Percentiles rank a stretch among this genome's conserved stretches.
phyloP scores from a whole-genome alignment of 192 early-diverging fungal species.

The Linnemannia elongata region DNA sequence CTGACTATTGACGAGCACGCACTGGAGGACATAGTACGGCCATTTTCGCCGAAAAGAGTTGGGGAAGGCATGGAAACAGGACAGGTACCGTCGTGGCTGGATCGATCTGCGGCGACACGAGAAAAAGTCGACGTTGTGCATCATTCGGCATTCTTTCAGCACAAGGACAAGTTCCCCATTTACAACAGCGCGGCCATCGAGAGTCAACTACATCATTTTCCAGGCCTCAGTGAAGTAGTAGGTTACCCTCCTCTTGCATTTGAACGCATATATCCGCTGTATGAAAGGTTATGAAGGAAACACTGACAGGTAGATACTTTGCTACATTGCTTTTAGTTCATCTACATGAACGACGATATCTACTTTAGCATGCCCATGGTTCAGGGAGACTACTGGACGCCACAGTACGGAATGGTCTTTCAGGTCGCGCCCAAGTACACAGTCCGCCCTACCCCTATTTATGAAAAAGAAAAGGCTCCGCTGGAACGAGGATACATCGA shows the following conservation, averaged over 20 bases:
- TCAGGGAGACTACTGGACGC: slow-evolving; percentile 5
- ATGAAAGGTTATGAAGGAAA: too few relatives aligned
- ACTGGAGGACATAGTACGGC: background rate
- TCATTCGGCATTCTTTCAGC: background rate
- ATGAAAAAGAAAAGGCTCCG: background rate
- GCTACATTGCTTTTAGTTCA: background rate
- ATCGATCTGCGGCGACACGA: background rate
- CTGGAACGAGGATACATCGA: background rate
- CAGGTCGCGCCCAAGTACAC: background rate
- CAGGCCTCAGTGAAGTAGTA: background rate
- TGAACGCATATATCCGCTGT: too few relatives aligned
- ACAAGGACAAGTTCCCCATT: background rate
- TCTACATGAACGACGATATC: slow-evolving; percentile 8
- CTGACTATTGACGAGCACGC: too few relatives aligned
- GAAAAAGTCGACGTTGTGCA: background rate
- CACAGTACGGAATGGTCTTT: slow-evolving; percentile 11
- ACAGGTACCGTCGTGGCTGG: background rate
- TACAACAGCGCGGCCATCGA: background rate
- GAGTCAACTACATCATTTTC: background rate
- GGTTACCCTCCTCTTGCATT: background rate
- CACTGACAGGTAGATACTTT: too few relatives aligned
- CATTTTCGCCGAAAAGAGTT: background rate
- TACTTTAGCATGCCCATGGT: background rate
- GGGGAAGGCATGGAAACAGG: background rate
- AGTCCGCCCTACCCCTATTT: too few relatives aligned